Evolutionary conservation across 208 protist genomes (phyloP).

Genomic region (Acanthamoeba royreba): DNA sequence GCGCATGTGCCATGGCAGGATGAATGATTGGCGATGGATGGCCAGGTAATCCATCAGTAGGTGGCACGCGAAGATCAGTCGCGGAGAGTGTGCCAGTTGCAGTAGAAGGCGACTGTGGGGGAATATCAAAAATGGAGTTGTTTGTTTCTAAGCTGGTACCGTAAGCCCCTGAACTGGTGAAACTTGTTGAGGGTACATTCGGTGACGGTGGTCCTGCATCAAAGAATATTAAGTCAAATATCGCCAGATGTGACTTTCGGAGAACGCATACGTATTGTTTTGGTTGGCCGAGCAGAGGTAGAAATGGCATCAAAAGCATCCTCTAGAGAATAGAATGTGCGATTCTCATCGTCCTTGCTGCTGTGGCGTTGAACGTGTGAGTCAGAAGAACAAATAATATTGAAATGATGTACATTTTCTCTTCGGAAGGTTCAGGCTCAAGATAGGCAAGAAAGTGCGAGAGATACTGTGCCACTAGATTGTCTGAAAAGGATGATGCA

Average conservation of each 20-base stretch:
- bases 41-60: background rate
- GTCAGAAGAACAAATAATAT: background rate
- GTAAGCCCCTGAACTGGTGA: too few species aligned
- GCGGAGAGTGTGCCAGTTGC: background rate
- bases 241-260: background rate
- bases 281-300: background rate
- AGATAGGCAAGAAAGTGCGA: conserved; percentile 23
- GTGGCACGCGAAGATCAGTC: background rate
- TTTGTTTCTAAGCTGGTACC: too few species aligned
- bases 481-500: background rate
- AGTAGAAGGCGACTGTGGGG: background rate
- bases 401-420: background rate
- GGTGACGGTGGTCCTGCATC: background rate
- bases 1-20: background rate
- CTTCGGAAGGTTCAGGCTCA: background rate
- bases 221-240: too few species aligned
- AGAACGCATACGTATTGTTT: background rate
- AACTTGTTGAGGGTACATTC: too few species aligned
- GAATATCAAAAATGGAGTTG: background rate
- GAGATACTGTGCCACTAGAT: conserved; percentile 28
- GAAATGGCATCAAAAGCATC: conserved; percentile 6
- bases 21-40: background rate
- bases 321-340: conserved; percentile 22
- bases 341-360: background rate
- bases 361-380: background rate